Base-by-base conservation (phyloP, 2,329 filamentous ascomycete species). In the Diplodia scrobiculata region DNA sequence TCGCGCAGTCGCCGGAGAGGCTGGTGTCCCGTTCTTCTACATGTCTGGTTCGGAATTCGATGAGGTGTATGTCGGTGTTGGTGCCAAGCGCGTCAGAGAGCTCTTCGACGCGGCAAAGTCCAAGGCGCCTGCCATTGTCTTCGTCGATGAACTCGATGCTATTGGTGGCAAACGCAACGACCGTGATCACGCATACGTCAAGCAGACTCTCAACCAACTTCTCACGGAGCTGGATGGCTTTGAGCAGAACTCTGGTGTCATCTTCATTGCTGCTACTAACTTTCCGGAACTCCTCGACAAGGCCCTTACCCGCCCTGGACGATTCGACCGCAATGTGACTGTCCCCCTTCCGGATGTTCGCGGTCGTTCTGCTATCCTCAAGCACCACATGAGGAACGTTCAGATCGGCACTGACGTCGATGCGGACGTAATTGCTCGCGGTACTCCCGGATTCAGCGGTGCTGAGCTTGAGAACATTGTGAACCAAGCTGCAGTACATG, bases 1-100 rank as follows among this genome's bases (percentile, higher is more conserved):
- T 69, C 89, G 95, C 73, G 96, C 95, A 65, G 95, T 99, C 68
- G 95, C 95, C 55, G 95, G 95, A 63, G 95, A 99, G 81, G 93
- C 95, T 64, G 95, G 94, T 66, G 95, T 99, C 19, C 95, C 95
- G 1, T 99, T 99, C 84, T 99, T 98, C 84, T 99, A 97, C 84
- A 98, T 99, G 94, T 99, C 95, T 74, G 95, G 95, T 60, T 96
- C 92, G 67, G 95, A 99, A 77, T 99, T 99, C 75, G 95, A 99
- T 74, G 95, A 99, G 79, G 90, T 99, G 63, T 99, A 97, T 74
- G 96, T 99, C 41, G 95, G 95, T 75, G 95, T 99, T 64, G 92
- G 93, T 75, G 92, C 92, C 53, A 97, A 99, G 83, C 91, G 95
- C 74, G 94, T 99, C 58, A 91, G 95, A 67, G 95, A 97, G 69